These are phyloP conservation scores for Celoporthe dispersa DNA, from an alignment of 2,329 filamentous ascomycete genomes.

Conservation along the genomic window DNA sequence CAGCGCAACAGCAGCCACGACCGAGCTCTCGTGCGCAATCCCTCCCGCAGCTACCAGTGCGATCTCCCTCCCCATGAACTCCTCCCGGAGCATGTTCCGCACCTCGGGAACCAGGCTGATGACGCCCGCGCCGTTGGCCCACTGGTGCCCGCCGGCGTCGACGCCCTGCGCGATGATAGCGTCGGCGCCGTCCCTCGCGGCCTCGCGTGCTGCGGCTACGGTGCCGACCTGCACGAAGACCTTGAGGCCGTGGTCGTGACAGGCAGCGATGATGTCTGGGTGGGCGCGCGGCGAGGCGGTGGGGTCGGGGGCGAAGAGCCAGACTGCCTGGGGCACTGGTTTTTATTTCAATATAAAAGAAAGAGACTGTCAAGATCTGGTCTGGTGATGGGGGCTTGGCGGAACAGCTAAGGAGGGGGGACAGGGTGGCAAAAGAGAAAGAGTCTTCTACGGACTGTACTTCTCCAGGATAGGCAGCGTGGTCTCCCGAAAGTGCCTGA, in stretches of 20 bases:
- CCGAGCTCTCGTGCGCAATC: slow-evolving; percentile 59
- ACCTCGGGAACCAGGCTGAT: slow-evolving; percentile 63
- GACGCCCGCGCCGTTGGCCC: slow-evolving; percentile 56
- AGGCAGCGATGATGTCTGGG: slow-evolving; percentile 40
- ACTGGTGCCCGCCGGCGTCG: slow-evolving; percentile 69
- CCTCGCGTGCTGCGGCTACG: slow-evolving; percentile 57
- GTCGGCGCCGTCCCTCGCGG: slow-evolving; percentile 54
- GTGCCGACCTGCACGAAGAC: slow-evolving; percentile 68
- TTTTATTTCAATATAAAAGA: not conserved
- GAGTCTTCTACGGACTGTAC: slow-evolving; percentile 38
- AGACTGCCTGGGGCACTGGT: slow-evolving; percentile 59
- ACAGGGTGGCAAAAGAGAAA: not conserved
- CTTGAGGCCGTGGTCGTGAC: slow-evolving; percentile 44
- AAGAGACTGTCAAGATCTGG: not conserved
- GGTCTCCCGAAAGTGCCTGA: slow-evolving; percentile 45
- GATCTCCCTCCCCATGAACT: slow-evolving; percentile 41
- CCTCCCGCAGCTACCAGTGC: slow-evolving; percentile 63
- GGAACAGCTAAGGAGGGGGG: not conserved
- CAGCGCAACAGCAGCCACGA: slow-evolving; percentile 58
- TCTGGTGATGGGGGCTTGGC: not conserved
- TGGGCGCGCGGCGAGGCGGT: slow-evolving; percentile 39
- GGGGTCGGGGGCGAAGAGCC: slow-evolving; percentile 67
- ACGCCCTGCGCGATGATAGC: slow-evolving; percentile 65
- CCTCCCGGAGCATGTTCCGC: slow-evolving; percentile 47
- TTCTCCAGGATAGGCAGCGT: slow-evolving; percentile 55